Percentiles rank a stretch among this genome's conserved stretches.
These are phyloP conservation scores for Syzygium jambos DNA, from an alignment of 345 rosid genomes.

Conservation along the genomic window DNA sequence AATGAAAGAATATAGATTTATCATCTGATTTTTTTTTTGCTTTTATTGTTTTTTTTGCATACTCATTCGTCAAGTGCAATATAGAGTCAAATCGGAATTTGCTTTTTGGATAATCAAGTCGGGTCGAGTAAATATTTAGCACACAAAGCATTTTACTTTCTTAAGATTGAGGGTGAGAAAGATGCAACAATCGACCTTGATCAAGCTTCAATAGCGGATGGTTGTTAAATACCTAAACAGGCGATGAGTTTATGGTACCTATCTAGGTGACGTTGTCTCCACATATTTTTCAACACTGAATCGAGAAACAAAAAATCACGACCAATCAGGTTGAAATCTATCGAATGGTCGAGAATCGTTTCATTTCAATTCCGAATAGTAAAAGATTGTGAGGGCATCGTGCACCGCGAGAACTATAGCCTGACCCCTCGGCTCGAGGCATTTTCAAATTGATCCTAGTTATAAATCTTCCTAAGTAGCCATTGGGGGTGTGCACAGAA, in stretches of 20 bases:
- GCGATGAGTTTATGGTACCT: not conserved
- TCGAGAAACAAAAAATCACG: too few species aligned
- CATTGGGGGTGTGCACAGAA: accelerated
- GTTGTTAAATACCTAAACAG: not conserved
- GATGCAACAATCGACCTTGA: not conserved
- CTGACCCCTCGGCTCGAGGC: accelerated
- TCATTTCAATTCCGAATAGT: not conserved
- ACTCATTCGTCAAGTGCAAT: not conserved
- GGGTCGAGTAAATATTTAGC: not conserved
- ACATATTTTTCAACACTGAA: not conserved
- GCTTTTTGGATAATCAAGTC: not conserved
- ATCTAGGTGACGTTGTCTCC: not conserved
- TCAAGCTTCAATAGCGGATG: not conserved
- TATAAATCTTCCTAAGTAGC: not conserved
- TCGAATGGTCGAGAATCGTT: accelerated
- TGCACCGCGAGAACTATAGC: not conserved
- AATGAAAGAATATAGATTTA: not conserved
- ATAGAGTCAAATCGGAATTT: not conserved
- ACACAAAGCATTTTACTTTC: not conserved
- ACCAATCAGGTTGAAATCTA: not conserved
- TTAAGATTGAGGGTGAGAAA: not conserved
- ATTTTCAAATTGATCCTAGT: not conserved
- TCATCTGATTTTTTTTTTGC: not conserved
- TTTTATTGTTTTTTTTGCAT: not conserved
- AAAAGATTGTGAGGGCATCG: not conserved